Conservation (phyloP, 352 stramenopile species). For the Plasmopara muralis region DNA sequence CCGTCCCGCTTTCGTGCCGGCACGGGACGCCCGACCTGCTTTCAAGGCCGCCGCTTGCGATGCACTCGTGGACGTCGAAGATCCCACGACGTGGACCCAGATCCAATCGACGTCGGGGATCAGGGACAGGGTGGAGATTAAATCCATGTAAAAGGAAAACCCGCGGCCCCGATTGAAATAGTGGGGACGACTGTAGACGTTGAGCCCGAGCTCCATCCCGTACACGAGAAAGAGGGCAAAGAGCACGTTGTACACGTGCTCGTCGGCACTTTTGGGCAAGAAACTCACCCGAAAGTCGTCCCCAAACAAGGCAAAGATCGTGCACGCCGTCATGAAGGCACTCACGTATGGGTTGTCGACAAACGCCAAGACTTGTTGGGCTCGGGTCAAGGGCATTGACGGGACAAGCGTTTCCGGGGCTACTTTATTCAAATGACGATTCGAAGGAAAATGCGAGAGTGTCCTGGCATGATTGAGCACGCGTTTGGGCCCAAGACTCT, state of each 20-base stretch:
- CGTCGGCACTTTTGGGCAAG: slow-evolving; percentile 58
- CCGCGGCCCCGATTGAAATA: slow-evolving; percentile 73
- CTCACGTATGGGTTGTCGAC: slow-evolving; percentile 73
- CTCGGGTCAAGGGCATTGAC: slow-evolving; percentile 26
- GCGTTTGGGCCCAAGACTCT: slow-evolving; percentile 22
- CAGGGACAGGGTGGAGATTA: slow-evolving; percentile 90
- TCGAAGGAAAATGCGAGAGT: slow-evolving; percentile 32
- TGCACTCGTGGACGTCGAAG: slow-evolving; percentile 13
- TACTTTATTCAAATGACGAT: slow-evolving; percentile 61
- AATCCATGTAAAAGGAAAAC: slow-evolving; percentile 91
- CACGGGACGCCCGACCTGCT: slow-evolving; percentile 77
- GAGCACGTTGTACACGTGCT: slow-evolving; percentile 67
- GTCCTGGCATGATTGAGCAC: slow-evolving; percentile 29
- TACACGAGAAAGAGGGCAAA: slow-evolving; percentile 80
- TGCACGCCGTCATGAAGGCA: slow-evolving; percentile 59
- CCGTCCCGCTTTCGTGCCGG: slow-evolving; percentile 80
- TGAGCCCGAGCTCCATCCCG: slow-evolving; percentile 51
- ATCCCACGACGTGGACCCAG: slow-evolving; percentile 52
- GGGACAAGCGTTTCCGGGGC: slow-evolving; percentile 44
- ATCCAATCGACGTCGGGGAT: slow-evolving; percentile 88
- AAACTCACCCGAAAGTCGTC: slow-evolving; percentile 77
- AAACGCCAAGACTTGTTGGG: slow-evolving; percentile 40
- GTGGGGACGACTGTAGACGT: slow-evolving; percentile 61
- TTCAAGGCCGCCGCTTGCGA: slow-evolving; percentile 66
- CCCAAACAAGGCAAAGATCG: slow-evolving; percentile 83